phyloP scores from a whole-genome alignment of 768 basidiomycete genomes.

The Pulveroboletus sp. region DNA sequence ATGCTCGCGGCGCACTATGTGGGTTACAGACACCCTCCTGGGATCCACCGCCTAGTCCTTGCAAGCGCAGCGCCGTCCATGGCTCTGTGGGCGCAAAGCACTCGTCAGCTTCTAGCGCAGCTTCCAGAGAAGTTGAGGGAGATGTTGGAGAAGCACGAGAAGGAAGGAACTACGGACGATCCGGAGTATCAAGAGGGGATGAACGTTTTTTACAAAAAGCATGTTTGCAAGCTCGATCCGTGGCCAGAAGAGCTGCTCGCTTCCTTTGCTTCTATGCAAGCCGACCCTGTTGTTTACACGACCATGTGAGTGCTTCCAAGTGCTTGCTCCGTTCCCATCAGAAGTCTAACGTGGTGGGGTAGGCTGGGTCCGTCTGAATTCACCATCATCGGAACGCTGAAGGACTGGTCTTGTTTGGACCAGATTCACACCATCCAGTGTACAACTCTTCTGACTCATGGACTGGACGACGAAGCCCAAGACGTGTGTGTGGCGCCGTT shows the following conservation, averaged over 20 bases:
- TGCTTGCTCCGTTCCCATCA: background rate
- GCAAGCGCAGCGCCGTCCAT: constrained; percentile 33
- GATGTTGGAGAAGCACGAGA: constrained; percentile 32
- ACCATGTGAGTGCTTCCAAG: constrained; percentile 29
- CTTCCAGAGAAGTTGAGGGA: constrained; percentile 28
- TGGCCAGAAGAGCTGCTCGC: constrained; percentile 33
- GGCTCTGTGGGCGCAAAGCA: constrained; percentile 26
- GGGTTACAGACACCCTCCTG: constrained; percentile 35
- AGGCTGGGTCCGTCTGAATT: constrained; percentile 34
- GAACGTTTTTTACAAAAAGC: constrained; percentile 29
- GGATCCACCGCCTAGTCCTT: constrained; percentile 36
- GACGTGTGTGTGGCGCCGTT: constrained; percentile 34
- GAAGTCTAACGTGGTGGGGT: background rate
- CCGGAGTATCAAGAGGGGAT: constrained; percentile 33
- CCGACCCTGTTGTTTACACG: constrained; percentile 32
- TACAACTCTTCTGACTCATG: constrained; percentile 39
- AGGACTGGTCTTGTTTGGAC: constrained; percentile 45
- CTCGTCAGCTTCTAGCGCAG: constrained; percentile 19
- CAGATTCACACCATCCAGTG: constrained; percentile 38
- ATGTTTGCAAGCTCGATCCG: constrained; percentile 32
- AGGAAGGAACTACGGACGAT: constrained; percentile 29
- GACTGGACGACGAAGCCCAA: constrained; percentile 36
- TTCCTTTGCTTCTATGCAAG: constrained; percentile 23
- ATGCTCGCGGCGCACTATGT: constrained; percentile 45
- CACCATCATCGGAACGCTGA: constrained; percentile 38